Base-by-base conservation (phyloP, 257 asterid species). In the Handroanthus guayacan region DNA sequence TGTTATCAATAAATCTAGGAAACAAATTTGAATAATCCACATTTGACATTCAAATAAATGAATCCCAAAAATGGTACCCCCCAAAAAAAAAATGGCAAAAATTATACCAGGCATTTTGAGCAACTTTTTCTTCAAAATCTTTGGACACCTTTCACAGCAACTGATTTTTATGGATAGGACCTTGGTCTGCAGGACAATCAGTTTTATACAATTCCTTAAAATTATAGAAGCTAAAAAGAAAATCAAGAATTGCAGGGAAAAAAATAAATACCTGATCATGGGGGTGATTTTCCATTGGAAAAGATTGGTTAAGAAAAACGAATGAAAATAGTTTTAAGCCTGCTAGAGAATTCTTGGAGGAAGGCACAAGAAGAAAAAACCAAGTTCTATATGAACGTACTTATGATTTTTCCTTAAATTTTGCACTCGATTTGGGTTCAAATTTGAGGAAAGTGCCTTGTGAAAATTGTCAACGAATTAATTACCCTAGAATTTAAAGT, bases 71-170 rank as follows among this genome's bases (percentile, higher is more conserved):
- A n/a, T n/a, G n/a, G n/a, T n/a, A n/a, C n/a, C n/a, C n/a, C n/a
- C n/a, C n/a, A 64, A 5, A 18, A 34, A 5, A 2, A 36, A 25
- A 70, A 4, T 2, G 3, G 9, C 2, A n/a, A 37, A 31, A 7
- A 17, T 38, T 20, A 3, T 78, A 82, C 86, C 85, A 12, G 67
- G 63, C 77, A 82, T 62, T 43, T 74, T 80, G 44, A 66, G 50
- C 31, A 85, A 9, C 18, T 71, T 72, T n/a, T 71, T 54, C 80
- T 74, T 52, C 41, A 82, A n/a, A 51, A 5, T 3, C 45, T 17
- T 47, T 3, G 79, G 83, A 18, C 84, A 84, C 2, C 9, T 4
- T 37, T 50, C 68, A 14, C 86, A 84, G 79, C 86, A 79, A 65
- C 51, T 77, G 51, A 80, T 61, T 1, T 79, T 25, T 45, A 82